Evolutionary conservation across 2,329 filamentous ascomycete species (phyloP).

Genomic region (Phaeosphaeriaceae sp.): DNA sequence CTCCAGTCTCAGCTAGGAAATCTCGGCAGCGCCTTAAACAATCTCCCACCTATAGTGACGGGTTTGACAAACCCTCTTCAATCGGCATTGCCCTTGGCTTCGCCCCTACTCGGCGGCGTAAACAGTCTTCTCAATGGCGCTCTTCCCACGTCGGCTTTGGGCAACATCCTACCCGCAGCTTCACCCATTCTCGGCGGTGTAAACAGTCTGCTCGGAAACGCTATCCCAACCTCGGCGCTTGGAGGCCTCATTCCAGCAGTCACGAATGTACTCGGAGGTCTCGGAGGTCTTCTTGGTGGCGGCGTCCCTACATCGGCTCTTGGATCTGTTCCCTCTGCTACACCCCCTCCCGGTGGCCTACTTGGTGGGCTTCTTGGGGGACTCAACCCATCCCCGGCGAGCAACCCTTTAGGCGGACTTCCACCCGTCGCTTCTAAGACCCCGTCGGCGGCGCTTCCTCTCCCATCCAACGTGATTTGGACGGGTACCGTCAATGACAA

Average conservation of each 20-base stretch:
- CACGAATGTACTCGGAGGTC: constrained; percentile 1
- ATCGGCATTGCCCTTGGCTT: not conserved
- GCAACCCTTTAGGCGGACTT: not conserved
- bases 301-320: not conserved
- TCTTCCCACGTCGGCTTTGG: not conserved
- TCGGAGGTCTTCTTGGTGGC: not conserved
- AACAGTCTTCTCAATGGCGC: not conserved
- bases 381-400: not conserved
- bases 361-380: not conserved
- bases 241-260: not conserved
- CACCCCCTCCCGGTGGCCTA: not conserved
- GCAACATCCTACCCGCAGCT: not conserved
- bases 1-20: not conserved
- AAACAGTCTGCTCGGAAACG: not conserved
- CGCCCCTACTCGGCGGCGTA: not conserved
- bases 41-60: not conserved
- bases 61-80: not conserved
- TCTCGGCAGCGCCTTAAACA: not conserved
- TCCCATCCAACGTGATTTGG: constrained; percentile 9
- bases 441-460: not conserved
- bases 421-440: not conserved
- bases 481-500: constrained; percentile 17
- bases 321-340: not conserved
- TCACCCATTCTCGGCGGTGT: not conserved
- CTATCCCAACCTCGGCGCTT: not conserved